Evolutionary conservation across 2,329 filamentous ascomycete species (phyloP).

Genomic region (Neodidymelliopsis sp.): DNA sequence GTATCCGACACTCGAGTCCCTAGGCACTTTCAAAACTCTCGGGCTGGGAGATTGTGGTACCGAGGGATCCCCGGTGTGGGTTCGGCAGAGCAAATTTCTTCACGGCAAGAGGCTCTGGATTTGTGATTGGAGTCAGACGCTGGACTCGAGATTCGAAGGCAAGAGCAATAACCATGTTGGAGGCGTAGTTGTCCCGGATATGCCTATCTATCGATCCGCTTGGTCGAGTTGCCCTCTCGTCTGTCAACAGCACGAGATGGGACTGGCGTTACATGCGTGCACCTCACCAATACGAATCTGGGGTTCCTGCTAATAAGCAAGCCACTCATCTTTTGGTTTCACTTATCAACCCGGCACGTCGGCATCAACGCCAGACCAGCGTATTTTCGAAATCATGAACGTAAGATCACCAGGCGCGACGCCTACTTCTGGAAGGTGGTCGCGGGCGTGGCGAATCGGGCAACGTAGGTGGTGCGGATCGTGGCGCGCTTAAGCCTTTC

Average conservation of each 20-base stretch:
- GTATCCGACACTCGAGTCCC: conserved; percentile 12
- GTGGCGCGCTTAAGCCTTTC: conserved; percentile 38
- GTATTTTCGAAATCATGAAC: conserved; percentile 22
- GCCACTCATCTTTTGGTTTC: conserved; percentile 12
- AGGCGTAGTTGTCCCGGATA: not conserved
- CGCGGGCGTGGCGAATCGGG: conserved; percentile 16
- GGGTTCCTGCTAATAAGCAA: conserved; percentile 11
- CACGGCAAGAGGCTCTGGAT: conserved; percentile 11
- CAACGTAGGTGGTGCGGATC: conserved; percentile 3
- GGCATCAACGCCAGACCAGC: conserved; percentile 18
- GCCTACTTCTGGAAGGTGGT: conserved; percentile 36
- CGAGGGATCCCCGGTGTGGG: conserved; percentile 14
- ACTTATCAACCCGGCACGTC: conserved; percentile 20
- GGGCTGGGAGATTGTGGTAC: conserved; percentile 12
- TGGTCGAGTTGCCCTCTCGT: conserved; percentile 3
- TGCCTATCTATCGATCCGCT: conserved; percentile 8
- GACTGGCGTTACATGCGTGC: conserved; percentile 14
- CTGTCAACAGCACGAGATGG: not conserved
- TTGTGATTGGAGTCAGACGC: not conserved
- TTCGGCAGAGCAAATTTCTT: conserved; percentile 19
- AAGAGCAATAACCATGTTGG: conserved; percentile 2
- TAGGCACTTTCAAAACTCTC: conserved; percentile 1
- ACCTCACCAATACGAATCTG: conserved; percentile 8
- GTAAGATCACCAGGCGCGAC: conserved; percentile 29
- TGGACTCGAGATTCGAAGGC: conserved; percentile 2